Base-by-base conservation (phyloP, 1,284 basidiomycete species). In the Puccinia coronata region DNA sequence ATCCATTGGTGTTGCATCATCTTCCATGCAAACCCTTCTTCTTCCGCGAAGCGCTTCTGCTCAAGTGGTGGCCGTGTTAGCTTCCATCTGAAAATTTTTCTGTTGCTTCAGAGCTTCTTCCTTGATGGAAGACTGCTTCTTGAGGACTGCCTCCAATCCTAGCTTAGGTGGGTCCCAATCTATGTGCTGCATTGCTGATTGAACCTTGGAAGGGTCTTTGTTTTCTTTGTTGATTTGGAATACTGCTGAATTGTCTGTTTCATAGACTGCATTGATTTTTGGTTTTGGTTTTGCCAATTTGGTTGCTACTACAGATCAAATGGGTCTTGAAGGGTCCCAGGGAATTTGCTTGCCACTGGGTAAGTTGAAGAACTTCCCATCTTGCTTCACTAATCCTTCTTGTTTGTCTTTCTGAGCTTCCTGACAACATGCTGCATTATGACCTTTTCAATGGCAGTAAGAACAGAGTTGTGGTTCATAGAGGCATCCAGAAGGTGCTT, bases 261-360 rank as follows among this genome's bases (percentile, higher is more conserved):
- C 23, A 23, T 18, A 53, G 23, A 53, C 51, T 53, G 51, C 12
- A n/a, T 53, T 53, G 51, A 53, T 20, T 61, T 61, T 5, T 11
- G 59, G 28, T 61, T 61, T 28, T 16, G 59, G 6, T 28, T n/a
- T n/a, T n/a, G n/a, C n/a, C n/a, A n/a, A n/a, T n/a, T n/a, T n/a
- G n/a, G n/a, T n/a, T n/a, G n/a, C 59, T 61, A 61, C 59, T 36
- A 61, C 25, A 16, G 25, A 9, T 61, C 59, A n/a, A 61, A 61
- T 61, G 5, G 59, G 59, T 61, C 59, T 61, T 3, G 59, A 61
- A 8, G 59, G 59, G 34, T 61, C 25, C 25, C n/a, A n/a, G n/a
- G 61, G 34, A 31, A 61, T 61, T 23, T 31, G 6, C 23, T 61
- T 5, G 11, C 57, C 57, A 61, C 20, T 61, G 25, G 57, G 57